These are phyloP conservation scores for Protomyces inouyei DNA, from an alignment of 1,139 yeast genomes.

Conservation along the genomic window DNA sequence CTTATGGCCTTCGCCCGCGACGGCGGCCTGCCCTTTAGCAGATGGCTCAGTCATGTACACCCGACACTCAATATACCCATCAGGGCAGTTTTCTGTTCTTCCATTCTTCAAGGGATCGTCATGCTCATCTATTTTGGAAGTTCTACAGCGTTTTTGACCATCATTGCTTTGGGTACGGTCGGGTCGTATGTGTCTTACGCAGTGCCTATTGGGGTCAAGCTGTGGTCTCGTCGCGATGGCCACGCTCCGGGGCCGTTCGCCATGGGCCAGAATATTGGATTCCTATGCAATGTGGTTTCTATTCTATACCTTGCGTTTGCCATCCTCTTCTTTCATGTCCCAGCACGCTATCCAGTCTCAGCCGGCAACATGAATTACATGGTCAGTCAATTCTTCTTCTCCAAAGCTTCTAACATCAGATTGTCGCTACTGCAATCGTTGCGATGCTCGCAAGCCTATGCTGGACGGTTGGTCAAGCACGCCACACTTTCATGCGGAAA, in stretches of 20 bases:
- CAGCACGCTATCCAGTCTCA: slow-evolving; percentile 65
- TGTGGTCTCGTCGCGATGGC: slow-evolving; percentile 53
- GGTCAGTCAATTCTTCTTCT: slow-evolving; percentile 3
- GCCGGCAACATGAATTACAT: slow-evolving; percentile 71
- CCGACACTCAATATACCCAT: slow-evolving; percentile 59
- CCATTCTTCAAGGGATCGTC: slow-evolving; percentile 60
- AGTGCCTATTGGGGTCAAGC: slow-evolving; percentile 61
- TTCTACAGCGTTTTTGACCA: slow-evolving; percentile 73
- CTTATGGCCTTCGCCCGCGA: slow-evolving; percentile 82
- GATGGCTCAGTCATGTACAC: slow-evolving; percentile 62
- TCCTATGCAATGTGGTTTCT: slow-evolving; percentile 52
- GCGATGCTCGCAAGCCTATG: slow-evolving; percentile 33
- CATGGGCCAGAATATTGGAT: slow-evolving; percentile 53
- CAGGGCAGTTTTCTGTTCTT: slow-evolving; percentile 66
- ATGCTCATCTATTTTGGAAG: slow-evolving; percentile 59
- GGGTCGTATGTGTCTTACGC: slow-evolving; percentile 73
- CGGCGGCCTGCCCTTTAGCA: slow-evolving; percentile 66
- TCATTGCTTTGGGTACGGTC: slow-evolving; percentile 80
- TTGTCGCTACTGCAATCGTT: slow-evolving; percentile 44
- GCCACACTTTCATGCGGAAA: slow-evolving; percentile 10
- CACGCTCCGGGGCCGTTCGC: slow-evolving; percentile 69
- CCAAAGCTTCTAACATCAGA: background rate
- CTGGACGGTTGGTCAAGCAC: slow-evolving; percentile 36
- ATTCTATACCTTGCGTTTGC: slow-evolving; percentile 60
- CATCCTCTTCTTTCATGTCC: slow-evolving; percentile 64